Evolutionary conservation across 2,329 filamentous ascomycete species (phyloP).

Genomic region (Hypoxylon sp.): DNA sequence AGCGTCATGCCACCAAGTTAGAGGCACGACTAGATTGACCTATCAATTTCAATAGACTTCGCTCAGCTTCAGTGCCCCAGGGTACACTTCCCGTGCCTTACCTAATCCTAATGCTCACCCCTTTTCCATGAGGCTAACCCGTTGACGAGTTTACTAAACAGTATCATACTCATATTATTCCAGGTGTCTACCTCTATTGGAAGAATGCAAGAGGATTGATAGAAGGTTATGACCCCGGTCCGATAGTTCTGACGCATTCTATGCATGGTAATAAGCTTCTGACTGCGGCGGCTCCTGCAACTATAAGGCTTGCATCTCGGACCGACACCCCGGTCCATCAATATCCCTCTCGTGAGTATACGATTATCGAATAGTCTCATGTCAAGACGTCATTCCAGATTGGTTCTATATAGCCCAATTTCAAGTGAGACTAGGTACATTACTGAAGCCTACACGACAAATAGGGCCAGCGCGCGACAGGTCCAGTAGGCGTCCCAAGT

Average conservation of each 20-base stretch:
- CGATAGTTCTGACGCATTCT: neutral
- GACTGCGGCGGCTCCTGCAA: neutral
- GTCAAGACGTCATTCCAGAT: neutral
- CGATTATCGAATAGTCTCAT: neutral
- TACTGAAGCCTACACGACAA: neutral
- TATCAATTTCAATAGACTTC: neutral
- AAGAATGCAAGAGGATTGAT: neutral
- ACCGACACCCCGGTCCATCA: neutral
- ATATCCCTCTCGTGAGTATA: neutral
- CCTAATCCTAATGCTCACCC: neutral
- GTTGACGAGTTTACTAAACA: neutral
- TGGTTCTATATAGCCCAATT: constrained; percentile 1
- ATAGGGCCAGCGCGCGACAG: neutral
- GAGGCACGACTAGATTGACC: neutral
- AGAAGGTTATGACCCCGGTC: neutral
- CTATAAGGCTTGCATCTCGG: neutral
- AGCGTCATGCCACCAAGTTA: no score
- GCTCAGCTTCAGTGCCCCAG: neutral
- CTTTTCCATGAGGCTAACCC: neutral
- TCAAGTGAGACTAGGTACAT: neutral
- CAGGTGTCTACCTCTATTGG: neutral
- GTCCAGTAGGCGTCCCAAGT: neutral
- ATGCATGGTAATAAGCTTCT: neutral
- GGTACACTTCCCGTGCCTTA: neutral
- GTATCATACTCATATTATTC: neutral